Evolutionary conservation across 805 yeast genomes (phyloP).

Genomic region (Cyberlindnera meyerae): DNA sequence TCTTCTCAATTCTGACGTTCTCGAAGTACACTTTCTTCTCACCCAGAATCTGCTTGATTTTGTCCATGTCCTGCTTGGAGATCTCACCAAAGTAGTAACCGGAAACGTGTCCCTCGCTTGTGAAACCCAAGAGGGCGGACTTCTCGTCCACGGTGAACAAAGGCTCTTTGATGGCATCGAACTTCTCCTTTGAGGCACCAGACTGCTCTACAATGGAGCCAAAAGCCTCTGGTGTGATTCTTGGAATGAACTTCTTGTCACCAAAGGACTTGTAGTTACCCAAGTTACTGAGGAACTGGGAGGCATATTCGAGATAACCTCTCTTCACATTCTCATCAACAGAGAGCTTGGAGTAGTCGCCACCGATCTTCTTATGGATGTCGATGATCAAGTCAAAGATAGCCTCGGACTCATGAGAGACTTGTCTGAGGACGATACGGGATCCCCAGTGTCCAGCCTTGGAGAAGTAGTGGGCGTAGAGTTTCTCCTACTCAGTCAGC

Average conservation of each 20-base stretch:
- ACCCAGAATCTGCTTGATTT: slow-evolving; percentile 63
- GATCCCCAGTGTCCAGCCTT: slow-evolving; percentile 84
- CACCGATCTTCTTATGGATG: slow-evolving; percentile 47
- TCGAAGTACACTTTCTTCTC: slow-evolving; percentile 64
- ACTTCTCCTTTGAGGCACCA: slow-evolving; percentile 28
- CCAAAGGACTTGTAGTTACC: slow-evolving; percentile 88
- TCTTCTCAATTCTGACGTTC: slow-evolving; percentile 70
- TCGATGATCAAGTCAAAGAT: slow-evolving; percentile 66
- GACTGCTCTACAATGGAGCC: slow-evolving; percentile 41
- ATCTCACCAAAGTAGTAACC: slow-evolving; percentile 61
- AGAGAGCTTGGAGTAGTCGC: slow-evolving; percentile 39
- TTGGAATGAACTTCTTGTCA: slow-evolving; percentile 80
- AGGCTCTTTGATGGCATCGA: slow-evolving; percentile 38
- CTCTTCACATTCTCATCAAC: slow-evolving; percentile 35
- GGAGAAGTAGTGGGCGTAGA: slow-evolving; percentile 79
- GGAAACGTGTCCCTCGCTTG: slow-evolving; percentile 69
- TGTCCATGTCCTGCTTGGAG: slow-evolving; percentile 57
- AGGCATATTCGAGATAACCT: slow-evolving; percentile 63
- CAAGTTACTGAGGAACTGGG: slow-evolving; percentile 68
- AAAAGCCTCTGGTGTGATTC: slow-evolving; percentile 44
- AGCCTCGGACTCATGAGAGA: slow-evolving; percentile 73
- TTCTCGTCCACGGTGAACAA: slow-evolving; percentile 48
- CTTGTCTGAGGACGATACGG: slow-evolving; percentile 73
- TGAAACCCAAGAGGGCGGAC: slow-evolving; percentile 65
- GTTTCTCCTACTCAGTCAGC: slow-evolving; percentile 52